Evolutionary conservation across 306 rosid species (phyloP).

Genomic region (Citrullus mucosospermus): DNA sequence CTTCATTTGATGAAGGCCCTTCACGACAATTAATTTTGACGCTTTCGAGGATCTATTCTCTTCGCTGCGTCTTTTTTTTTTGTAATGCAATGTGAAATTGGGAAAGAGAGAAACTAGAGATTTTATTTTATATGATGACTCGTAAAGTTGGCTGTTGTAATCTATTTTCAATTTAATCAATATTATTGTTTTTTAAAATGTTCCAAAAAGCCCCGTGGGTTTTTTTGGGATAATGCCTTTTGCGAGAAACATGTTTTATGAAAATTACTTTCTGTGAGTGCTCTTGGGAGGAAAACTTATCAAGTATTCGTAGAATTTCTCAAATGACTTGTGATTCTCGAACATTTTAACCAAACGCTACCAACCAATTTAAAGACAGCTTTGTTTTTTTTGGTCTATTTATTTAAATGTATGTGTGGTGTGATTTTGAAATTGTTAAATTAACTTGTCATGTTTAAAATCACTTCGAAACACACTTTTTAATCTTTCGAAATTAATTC

Average conservation of each 20-base stretch:
- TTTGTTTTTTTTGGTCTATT: too few relatives aligned
- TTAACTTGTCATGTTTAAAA: too few relatives aligned
- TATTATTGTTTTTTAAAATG: background rate
- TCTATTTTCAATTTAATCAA: background rate
- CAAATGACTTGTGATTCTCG: background rate
- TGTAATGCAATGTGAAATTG: background rate
- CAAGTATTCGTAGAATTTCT: background rate
- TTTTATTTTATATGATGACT: background rate
- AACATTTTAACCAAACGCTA: too few relatives aligned
- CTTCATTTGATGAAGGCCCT: slow-evolving; percentile 10
- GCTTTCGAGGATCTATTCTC: background rate
- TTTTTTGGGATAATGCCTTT: background rate
- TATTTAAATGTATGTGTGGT: too few relatives aligned
- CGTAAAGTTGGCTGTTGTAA: background rate
- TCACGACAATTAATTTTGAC: background rate
- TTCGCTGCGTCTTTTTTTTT: background rate
- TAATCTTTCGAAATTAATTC: too few relatives aligned
- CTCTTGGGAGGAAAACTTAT: background rate
- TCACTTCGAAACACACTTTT: too few relatives aligned
- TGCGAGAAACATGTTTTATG: background rate
- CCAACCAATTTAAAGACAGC: too few relatives aligned
- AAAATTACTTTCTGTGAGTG: background rate
- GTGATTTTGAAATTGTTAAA: too few relatives aligned
- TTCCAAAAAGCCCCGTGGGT: background rate
- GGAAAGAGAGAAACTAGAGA: background rate